These are phyloP conservation scores for Perkinsus marinus DNA, from an alignment of 169 alveolate species.

Conservation along the genomic window DNA sequence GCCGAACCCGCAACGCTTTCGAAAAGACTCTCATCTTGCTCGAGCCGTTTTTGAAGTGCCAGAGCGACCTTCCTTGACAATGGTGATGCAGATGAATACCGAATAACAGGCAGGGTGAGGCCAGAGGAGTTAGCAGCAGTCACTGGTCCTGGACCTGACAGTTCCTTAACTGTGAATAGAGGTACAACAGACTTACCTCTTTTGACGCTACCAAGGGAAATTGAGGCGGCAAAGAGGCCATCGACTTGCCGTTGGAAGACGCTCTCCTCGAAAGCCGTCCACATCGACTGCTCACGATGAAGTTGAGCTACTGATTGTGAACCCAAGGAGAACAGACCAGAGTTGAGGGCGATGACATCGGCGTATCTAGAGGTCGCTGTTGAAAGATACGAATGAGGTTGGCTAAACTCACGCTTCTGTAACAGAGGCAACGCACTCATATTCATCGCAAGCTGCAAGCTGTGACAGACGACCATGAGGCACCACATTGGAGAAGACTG, in stretches of 20 bases:
- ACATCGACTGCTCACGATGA: slow-evolving; percentile 15
- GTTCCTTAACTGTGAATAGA: background rate
- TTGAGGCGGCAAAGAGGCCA: slow-evolving; percentile 16
- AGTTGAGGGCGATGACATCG: slow-evolving; percentile 60
- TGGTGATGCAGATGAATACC: background rate
- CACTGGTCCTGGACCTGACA: background rate
- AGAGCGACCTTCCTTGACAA: background rate
- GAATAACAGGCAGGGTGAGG: background rate
- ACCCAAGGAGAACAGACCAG: slow-evolving; percentile 65
- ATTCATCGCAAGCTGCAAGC: slow-evolving; percentile 63
- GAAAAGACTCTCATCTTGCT: background rate
- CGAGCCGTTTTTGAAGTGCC: background rate
- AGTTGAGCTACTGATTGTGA: slow-evolving; percentile 35
- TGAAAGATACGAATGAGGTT: background rate
- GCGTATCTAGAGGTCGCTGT: slow-evolving; percentile 64
- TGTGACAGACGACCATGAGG: slow-evolving; percentile 49
- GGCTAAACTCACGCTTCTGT: background rate
- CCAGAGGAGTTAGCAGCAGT: background rate
- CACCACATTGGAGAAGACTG: slow-evolving; percentile 57
- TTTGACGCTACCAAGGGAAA: background rate
- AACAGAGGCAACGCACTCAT: slow-evolving; percentile 45
- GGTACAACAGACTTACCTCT: background rate
- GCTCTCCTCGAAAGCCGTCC: slow-evolving; percentile 31
- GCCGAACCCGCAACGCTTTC: background rate
- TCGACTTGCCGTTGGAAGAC: slow-evolving; percentile 27